Evolutionary conservation across 2,329 filamentous ascomycete genomes (phyloP), one percentile per base, ranked within the genome.

Genomic region (Basipetospora chlamydospora): DNA sequence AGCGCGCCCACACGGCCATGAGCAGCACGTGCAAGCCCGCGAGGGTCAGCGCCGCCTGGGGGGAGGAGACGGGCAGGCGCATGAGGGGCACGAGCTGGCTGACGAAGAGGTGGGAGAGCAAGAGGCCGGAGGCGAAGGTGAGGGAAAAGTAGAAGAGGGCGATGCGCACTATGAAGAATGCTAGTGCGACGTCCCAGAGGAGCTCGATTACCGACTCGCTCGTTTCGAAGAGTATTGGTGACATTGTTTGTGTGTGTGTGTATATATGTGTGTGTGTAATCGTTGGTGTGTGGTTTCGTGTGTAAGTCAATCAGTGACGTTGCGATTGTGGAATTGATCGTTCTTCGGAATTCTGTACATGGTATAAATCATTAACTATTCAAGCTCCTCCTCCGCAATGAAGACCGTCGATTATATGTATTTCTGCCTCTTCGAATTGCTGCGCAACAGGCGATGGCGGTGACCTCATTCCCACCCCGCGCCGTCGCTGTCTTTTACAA

Each of bases 111-210:
- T 33, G 42, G 16, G 35, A 22, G 9, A 49, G 37, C 16, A 46
- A 13, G n/a, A 40, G 28, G 18, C 45, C 42, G 4, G 50, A 45
- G 18, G 41, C 12, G 35, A 53, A 47, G 17, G 44, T 46, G 36
- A 55, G 45, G 13, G 43, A 9, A 35, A 54, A 50, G 40, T 59
- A 57, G 34, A 47, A 39, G 31, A 52, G 43, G 18, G 49, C 49
- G 28, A 55, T 45, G 35, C 51, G 47, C 34, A 55, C 26, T 43
- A 55, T 44, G 46, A 56, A 58, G 38, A 56, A 47, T 25, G 49
- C 47, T 10, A 60, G 46, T 28, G 53, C 50, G 13, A 58, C 43
- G 43, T 58, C 52, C 55, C 55, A 59, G 37, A 59, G 47, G 34
- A 58, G 35, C 26, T 57, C 53, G 35, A 59, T 49, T 23, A 57